Evolutionary conservation across 2,329 filamentous ascomycete genomes (phyloP), one percentile per base, ranked within the genome.

Genomic region (Xylaria sp.): DNA sequence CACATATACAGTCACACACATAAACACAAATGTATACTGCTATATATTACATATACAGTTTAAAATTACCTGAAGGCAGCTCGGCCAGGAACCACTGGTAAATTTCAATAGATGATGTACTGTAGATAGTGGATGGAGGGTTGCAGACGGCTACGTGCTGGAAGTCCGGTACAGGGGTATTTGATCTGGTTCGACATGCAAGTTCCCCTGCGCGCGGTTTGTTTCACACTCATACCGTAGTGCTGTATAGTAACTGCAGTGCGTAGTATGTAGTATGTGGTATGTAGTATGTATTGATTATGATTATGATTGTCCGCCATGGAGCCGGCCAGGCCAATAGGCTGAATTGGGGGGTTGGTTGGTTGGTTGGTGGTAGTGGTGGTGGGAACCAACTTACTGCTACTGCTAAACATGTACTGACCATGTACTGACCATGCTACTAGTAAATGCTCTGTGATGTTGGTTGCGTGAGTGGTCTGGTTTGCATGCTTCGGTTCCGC

Each of bases 201-300:
- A 46, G 37, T 46, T 44, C 55, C 55, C 34, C 13, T 58, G 55
- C 55, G 55, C 55, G 20, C 28, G 12, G 55, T 44, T 57, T 44
- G 55, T 28, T 28, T 58, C 51, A 58, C 3, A 58, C 39, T 58
- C 23, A 34, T 15, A 2, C 23, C 23, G 23, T 3, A 25, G 23
- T 25, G 23, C 23, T 25, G 13, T 41, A 41, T 12, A 41, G 10
- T 41, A 12, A 41, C 39, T 41, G 37, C 20, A 13, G 50, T 25
- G 23, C 23, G 23, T 25, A 3, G 23, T 25, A 25, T 25, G 23
- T 25, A 25, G 23, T 41, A 13, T 52, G 31, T 25, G 23, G 23
- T 25, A 25, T 25, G 23, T 25, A 25, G 23, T 41, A 13, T 52
- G 31, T 57, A 25, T 41, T 57, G 54, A 57, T 57, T 39, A 41